Base-by-base conservation (phyloP, 2,329 filamentous ascomycete species). In the Daldinia eschscholtzii region DNA sequence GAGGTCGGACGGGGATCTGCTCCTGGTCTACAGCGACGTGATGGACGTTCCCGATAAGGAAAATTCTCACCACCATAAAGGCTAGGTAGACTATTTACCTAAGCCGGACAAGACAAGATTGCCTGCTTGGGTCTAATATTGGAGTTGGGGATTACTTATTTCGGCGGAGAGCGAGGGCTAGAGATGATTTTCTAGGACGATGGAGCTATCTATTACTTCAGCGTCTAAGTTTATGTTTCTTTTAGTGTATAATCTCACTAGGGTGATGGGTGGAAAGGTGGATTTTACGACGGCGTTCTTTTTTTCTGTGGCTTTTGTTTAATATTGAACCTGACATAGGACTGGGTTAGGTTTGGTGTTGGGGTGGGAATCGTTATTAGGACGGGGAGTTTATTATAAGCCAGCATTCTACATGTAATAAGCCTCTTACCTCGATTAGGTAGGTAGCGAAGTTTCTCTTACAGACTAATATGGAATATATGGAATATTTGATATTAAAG, bases 391-490 rank as follows among this genome's bases (percentile, higher is more conserved):
- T 39, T 23, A 23, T 23, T 23, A 20, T 20, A 20, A 42, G 35
- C 41, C 6, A 42, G 41, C n/a, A 42, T 7, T 42, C n/a, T n/a
- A n/a, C n/a, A n/a, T n/a, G n/a, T n/a, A 48, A 13, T 23, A 48
- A 26, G 10, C 23, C 9, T 13, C 12, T 5, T 52, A 33, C 3
- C 46, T 52, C 15, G 26, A 52, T n/a, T 30, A 33, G 46, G 46
- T 52, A 52, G 46, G 46, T 52, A 33, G 26, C 15, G 15, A n/a
- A 7, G n/a, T 28, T 33, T 33, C 26, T 52, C 46, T 50, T 52
- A 12, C 26, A 52, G 46, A 33, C 46, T 52, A 48, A 13, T 2
- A 26, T n/a, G 7, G 41, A 18, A 20, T 18, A 13, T 2, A 26
- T n/a, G 7, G 41, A 18, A 20, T 18, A 6, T 35, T 9, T 52